phyloP scores from a whole-genome alignment of 2,329 filamentous ascomycete genomes.

The Xylaria hypoxylon region DNA sequence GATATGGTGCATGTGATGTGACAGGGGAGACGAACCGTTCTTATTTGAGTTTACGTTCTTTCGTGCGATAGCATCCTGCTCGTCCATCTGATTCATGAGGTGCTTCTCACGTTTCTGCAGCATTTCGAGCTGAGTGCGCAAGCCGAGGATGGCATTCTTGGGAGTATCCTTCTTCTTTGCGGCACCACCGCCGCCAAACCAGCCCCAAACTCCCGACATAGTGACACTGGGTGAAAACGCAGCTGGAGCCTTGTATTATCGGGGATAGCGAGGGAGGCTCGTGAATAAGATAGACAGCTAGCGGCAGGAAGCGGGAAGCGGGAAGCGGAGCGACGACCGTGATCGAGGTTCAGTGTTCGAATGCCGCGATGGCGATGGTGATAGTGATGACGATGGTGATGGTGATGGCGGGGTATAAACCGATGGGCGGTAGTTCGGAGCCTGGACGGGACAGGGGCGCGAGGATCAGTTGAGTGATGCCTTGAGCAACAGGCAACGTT shows the following conservation, averaged over 20 bases:
- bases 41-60: conserved; percentile 93
- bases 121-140: conserved; percentile 95
- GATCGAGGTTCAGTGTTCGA: conserved; percentile 6
- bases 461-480: conserved; percentile 17
- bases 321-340: conserved; percentile 11
- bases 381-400: conserved; percentile 33
- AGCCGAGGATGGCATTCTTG: conserved; percentile 93
- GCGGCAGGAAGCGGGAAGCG: conserved; percentile 23
- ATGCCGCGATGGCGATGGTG: conserved; percentile 22
- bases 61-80: conserved; percentile 88
- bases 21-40: conserved; percentile 72
- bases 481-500: conserved; percentile 11
- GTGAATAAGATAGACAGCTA: conserved; percentile 3
- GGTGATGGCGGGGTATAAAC: conserved; percentile 44
- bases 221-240: conserved; percentile 45
- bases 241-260: conserved; percentile 25
- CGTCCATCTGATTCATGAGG: conserved; percentile 89
- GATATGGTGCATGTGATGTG: conserved; percentile 21
- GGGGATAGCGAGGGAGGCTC: conserved; percentile 6
- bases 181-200: conserved; percentile 87
- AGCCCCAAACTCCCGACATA: conserved; percentile 81
- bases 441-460: conserved; percentile 10
- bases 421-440: conserved; percentile 31
- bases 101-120: conserved; percentile 96
- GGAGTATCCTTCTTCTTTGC: conserved; percentile 92